Percentiles rank a stretch among this genome's conserved stretches.
These are phyloP conservation scores for Podosphaera aphanis DNA, from an alignment of 2,329 filamentous ascomycete species.

Conservation along the genomic window DNA sequence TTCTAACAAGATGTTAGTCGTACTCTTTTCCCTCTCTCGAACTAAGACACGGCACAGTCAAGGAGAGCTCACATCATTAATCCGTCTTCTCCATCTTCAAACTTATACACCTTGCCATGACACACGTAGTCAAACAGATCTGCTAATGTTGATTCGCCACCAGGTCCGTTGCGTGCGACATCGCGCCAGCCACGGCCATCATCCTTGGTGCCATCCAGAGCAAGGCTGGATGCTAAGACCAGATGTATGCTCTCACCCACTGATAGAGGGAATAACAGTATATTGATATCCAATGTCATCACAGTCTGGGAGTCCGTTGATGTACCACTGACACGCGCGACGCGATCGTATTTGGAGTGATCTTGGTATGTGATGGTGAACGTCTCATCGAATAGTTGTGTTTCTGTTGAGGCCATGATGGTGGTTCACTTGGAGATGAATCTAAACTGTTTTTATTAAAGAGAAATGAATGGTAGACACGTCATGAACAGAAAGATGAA, in stretches of 20 bases:
- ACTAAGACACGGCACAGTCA: neutral
- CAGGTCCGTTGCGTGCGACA: constrained; percentile 28
- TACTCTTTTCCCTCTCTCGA: neutral
- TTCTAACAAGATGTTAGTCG: constrained; percentile 28
- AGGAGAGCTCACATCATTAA: constrained; percentile 55
- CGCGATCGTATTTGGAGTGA: constrained; percentile 81
- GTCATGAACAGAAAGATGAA: too few species aligned
- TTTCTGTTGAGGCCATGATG: constrained; percentile 41
- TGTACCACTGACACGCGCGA: constrained; percentile 59
- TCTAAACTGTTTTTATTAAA: too few species aligned
- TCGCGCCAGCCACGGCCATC: constrained; percentile 66
- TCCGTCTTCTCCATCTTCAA: constrained; percentile 55
- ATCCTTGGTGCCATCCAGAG: constrained; percentile 64
- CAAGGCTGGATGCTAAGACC: constrained; percentile 63
- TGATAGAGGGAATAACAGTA: constrained; percentile 62
- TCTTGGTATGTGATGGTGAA: constrained; percentile 66
- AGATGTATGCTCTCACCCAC: constrained; percentile 58
- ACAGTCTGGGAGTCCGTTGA: constrained; percentile 51
- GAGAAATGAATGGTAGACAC: too few species aligned
- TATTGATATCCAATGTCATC: constrained; percentile 81
- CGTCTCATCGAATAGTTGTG: constrained; percentile 79
- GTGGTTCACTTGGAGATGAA: neutral
- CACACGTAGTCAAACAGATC: constrained; percentile 77
- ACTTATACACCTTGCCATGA: constrained; percentile 72
- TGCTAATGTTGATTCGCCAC: constrained; percentile 36